Percentiles rank a stretch among this genome's conserved stretches.
Evolutionary conservation across 495 filamentous ascomycete genomes (phyloP).

Genomic region (Penicillium flavigenum): DNA sequence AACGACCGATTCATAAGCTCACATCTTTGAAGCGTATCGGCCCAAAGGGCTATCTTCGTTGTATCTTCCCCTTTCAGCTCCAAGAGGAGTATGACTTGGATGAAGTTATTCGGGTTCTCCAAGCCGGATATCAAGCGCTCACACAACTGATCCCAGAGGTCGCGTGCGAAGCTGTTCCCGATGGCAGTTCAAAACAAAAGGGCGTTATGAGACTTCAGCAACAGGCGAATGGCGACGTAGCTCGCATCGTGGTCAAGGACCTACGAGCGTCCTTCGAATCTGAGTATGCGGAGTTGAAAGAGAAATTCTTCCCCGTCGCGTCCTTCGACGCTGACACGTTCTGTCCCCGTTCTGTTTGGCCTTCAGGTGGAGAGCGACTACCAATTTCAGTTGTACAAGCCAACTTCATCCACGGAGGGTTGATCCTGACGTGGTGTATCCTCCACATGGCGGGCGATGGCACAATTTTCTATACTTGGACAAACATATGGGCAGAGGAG

Average conservation of each 20-base stretch:
- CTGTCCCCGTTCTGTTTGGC: conserved; percentile 33
- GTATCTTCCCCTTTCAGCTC: conserved; percentile 32
- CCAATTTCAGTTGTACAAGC: conserved; percentile 35
- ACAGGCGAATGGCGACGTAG: conserved; percentile 13
- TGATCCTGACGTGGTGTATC: conserved; percentile 29
- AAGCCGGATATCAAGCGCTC: conserved; percentile 30
- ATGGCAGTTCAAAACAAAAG: conserved; percentile 23
- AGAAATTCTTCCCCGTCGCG: conserved; percentile 30
- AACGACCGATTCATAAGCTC: conserved; percentile 19
- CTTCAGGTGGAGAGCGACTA: conserved; percentile 28
- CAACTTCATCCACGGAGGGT: conserved; percentile 37
- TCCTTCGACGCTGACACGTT: conserved; percentile 33
- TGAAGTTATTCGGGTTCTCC: conserved; percentile 25
- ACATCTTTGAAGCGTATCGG: conserved; percentile 37
- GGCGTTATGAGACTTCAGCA: conserved; percentile 32
- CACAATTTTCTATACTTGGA: conserved; percentile 31
- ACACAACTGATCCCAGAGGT: conserved; percentile 28
- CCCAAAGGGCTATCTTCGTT: conserved; percentile 36
- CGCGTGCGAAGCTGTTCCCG: conserved; percentile 34
- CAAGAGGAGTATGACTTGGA: conserved; percentile 26
- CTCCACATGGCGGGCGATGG: conserved; percentile 38
- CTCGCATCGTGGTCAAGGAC: conserved; percentile 28
- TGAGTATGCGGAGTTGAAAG: conserved; percentile 33
- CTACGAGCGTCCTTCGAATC: conserved; percentile 26
- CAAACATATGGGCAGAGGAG: conserved; percentile 38